These are phyloP conservation scores for Aspergillus jensenii DNA, from an alignment of 2,329 filamentous ascomycete species.

Conservation along the genomic window DNA sequence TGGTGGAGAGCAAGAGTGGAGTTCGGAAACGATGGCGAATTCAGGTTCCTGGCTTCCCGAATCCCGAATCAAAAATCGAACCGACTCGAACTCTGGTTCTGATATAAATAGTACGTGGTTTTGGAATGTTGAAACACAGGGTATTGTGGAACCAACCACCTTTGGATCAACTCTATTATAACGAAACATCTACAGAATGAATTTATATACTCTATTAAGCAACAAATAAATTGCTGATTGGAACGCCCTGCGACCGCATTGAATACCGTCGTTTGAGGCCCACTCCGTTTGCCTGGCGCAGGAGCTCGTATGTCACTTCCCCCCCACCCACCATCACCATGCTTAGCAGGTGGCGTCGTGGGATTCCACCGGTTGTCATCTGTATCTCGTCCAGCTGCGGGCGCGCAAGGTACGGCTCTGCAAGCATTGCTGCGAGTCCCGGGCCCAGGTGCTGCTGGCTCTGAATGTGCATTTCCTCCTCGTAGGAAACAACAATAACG, in stretches of 20 bases:
- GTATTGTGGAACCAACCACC: neutral
- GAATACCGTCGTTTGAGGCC: slow-evolving; percentile 77
- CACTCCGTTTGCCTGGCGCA: slow-evolving; percentile 65
- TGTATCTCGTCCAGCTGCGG: slow-evolving; percentile 78
- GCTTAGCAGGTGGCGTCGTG: slow-evolving; percentile 69
- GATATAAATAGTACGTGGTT: neutral
- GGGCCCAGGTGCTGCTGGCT: slow-evolving; percentile 1
- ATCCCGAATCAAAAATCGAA: neutral
- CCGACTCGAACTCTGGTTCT: neutral
- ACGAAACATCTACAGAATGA: neutral
- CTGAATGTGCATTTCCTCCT: slow-evolving; percentile 42
- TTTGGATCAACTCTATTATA: neutral
- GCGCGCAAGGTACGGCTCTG: slow-evolving; percentile 49
- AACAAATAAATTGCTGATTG: slow-evolving; percentile 77
- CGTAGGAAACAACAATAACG: slow-evolving; percentile 72
- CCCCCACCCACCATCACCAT: slow-evolving; percentile 82
- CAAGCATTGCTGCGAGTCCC: slow-evolving; percentile 32
- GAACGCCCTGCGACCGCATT: slow-evolving; percentile 76
- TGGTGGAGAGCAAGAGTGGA: neutral
- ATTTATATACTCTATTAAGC: slow-evolving; percentile 38
- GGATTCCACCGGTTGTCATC: slow-evolving; percentile 66
- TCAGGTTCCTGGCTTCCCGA: neutral
- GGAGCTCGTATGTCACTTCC: slow-evolving; percentile 61
- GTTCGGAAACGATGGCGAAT: neutral
- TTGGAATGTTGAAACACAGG: too few relatives aligned